Base-by-base conservation (phyloP, 2,329 filamentous ascomycete genomes). In the Penicillium sp. region DNA sequence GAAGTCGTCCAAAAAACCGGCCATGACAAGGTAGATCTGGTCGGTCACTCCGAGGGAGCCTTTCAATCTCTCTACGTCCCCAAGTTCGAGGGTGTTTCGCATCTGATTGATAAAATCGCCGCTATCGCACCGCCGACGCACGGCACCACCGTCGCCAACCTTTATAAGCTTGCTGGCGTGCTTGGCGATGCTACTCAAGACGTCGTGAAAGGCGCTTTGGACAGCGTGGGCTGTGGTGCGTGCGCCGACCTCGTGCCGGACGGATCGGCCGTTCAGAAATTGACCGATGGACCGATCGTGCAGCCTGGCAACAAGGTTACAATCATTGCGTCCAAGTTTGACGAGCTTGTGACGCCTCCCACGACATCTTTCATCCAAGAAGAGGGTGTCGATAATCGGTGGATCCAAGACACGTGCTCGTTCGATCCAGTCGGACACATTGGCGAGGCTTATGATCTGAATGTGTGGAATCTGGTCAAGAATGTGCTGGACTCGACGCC, bases 1-100 rank as follows among this genome's bases (percentile, higher is more conserved):
- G 53, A 64, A 26, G 65, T 70, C 0, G 42, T 49, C 11, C 35
- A 52, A 4, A 54, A 58, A 40, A 66, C 66, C 2, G 61, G 59
- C 7, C 59, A 61, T 3, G 29, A 37, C n/a, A 66, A 65, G 32
- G 52, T 70, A 18, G 60, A 69, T 37, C 40, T 69, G 1, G 64
- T 70, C 11, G 67, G 67, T 6, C 66, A 70, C 46, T 69, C 66
- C 2, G 67, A 70, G 46, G 67, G 67, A 29, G 67, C 55, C 4
- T 66, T 69, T 37, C 64, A 68, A 40, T 39, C 60, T 1, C 49
- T 70, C 2, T 65, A 65, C 34, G 62, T 64, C 7, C 61, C 62
- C n/a, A 65, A 65, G 30, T 63, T 64, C 45, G 51, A 62, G 15
- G 50, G 53, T 2, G 55, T 63, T 2, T 37, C 57, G 12, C 37